A percentile compares a stretch with the other conserved stretches of the same genome.
Conservation (phyloP, 2,329 filamentous ascomycete species). For the Fusarium guadeloupense region DNA sequence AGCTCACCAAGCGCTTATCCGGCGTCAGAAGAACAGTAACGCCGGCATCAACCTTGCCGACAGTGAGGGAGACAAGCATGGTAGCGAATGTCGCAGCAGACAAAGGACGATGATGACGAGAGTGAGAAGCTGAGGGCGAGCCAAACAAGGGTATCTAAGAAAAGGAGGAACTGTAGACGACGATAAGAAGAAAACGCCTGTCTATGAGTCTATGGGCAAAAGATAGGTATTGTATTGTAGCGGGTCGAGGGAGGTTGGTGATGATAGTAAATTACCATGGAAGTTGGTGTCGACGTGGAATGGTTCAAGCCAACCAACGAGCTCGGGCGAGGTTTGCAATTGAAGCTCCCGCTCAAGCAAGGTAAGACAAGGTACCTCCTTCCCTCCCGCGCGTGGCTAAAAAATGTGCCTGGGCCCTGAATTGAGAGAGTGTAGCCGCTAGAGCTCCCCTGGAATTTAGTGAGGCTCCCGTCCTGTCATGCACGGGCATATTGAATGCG, state of each 20-base stretch:
- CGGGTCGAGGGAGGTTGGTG: slow-evolving; percentile 9
- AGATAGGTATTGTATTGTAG: not conserved
- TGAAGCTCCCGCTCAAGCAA: too few relatives aligned
- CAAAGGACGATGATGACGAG: slow-evolving; percentile 10
- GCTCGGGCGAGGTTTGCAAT: not conserved
- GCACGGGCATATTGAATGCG: not conserved
- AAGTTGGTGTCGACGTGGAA: slow-evolving; percentile 31
- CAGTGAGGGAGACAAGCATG: slow-evolving; percentile 97
- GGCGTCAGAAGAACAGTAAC: slow-evolving; percentile 96
- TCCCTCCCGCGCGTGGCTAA: not conserved
- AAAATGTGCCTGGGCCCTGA: not conserved
- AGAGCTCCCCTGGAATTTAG: not conserved
- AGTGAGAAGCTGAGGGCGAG: not conserved
- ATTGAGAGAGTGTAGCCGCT: not conserved
- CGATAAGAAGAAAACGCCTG: not conserved
- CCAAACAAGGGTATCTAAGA: slow-evolving; percentile 11
- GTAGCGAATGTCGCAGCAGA: slow-evolving; percentile 43
- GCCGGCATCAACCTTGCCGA: slow-evolving; percentile 98
- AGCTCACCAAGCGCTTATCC: slow-evolving; percentile 90
- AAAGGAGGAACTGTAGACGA: not conserved
- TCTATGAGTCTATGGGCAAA: not conserved
- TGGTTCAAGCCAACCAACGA: slow-evolving; percentile 11
- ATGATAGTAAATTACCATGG: slow-evolving; percentile 11
- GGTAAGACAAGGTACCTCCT: too few relatives aligned
- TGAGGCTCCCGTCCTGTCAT: not conserved